phyloP scores from a whole-genome alignment of 2,329 filamentous ascomycete species.

The Lasiodiplodia hormozganensis region DNA sequence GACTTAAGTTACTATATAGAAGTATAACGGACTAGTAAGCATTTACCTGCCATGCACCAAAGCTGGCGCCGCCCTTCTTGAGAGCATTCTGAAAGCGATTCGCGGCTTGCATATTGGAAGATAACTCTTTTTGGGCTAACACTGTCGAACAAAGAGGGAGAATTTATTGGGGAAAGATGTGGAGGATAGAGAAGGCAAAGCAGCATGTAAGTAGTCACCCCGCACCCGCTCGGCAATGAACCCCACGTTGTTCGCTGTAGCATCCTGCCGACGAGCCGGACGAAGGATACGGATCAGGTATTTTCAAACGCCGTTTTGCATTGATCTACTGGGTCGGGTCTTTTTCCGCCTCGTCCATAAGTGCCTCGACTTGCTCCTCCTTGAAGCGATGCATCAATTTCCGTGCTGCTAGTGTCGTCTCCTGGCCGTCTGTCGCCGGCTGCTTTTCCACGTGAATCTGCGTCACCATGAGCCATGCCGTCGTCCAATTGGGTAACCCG shows the following conservation, averaged over 20 bases:
- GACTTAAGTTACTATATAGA: background rate
- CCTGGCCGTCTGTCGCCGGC: slow-evolving; percentile 44
- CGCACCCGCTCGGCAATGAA: slow-evolving; percentile 27
- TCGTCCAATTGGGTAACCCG: background rate
- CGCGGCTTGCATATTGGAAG: slow-evolving; percentile 57
- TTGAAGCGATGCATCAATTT: slow-evolving; percentile 84
- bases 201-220: slow-evolving; percentile 13
- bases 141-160: background rate
- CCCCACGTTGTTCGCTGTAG: slow-evolving; percentile 26
- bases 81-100: slow-evolving; percentile 62
- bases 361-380: slow-evolving; percentile 67
- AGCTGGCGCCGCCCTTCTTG: slow-evolving; percentile 56
- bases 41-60: slow-evolving; percentile 64
- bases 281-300: background rate
- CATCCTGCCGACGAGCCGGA: slow-evolving; percentile 28
- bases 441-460: slow-evolving; percentile 68
- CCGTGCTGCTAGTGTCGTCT: slow-evolving; percentile 63
- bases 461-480: slow-evolving; percentile 3
- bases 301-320: slow-evolving; percentile 17
- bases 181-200: background rate
- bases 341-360: slow-evolving; percentile 66
- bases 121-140: background rate
- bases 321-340: slow-evolving; percentile 11
- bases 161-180: background rate
- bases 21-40: background rate